Base-by-base conservation (phyloP, 331 rosid species). In the Phaseolus coccineus region DNA sequence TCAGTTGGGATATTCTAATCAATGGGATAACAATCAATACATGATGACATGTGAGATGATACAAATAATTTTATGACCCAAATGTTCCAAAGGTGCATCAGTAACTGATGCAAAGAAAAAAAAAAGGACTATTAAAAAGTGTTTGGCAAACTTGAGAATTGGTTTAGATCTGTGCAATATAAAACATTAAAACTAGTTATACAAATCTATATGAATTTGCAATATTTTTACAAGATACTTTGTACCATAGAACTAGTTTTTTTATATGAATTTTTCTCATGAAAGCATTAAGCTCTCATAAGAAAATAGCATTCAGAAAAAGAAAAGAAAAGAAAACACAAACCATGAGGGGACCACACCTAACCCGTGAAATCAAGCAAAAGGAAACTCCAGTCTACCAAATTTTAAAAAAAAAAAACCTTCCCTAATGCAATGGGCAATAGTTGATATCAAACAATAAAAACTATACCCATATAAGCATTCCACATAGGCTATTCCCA, bases 131-230 rank as follows among this genome's bases (percentile, higher is more conserved):
- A 30, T 11, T 28, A 8, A 58, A 8, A 61, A 33, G 37, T 44
- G 40, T 69, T 68, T 78, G 61, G 63, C 70, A 28, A 69, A 58
- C 63, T 56, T 39, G 59, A 68, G 50, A 67, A 66, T 44, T 27
- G 58, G 28, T 69, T 78, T n/a, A 56, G 66, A 55, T 50, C 37
- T 3, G 61, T 56, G 46, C 28, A 55, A 19, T 13, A 3, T 56
- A 69, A 78, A 56, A 78, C 48, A 51, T 2, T 51, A 51, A 51
- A 16, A 51, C 8, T 44, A 55, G n/a, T 42, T 11, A 44, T 42
- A 22, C 59, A 42, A 77, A 28, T 67, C 35, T 15, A 77, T 25
- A 77, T 42, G 47, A 57, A 33, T 57, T 56, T 44, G 51, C 33
- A 69, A 28, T 56, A 57, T 27, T 44, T 42, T 66, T 61, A 68